Percentiles rank a stretch among this genome's conserved stretches.
Evolutionary conservation across 768 basidiomycete genomes (phyloP).

Genomic region (Tremella mesenterica): DNA sequence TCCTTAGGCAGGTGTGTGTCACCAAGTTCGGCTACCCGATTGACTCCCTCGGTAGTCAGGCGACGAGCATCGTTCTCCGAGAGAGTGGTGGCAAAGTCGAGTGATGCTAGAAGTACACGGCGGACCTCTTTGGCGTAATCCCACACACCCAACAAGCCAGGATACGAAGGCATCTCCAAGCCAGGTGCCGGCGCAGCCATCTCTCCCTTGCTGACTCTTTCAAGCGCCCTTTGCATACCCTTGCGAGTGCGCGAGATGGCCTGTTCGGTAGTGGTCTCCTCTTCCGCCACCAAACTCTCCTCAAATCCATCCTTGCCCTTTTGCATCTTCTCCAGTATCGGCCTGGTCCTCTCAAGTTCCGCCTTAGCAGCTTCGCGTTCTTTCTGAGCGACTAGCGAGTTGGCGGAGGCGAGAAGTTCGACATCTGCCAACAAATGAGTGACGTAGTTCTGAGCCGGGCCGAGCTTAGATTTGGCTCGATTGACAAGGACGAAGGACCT

Average conservation of each 20-base stretch:
- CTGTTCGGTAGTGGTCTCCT: slow-evolving; percentile 61
- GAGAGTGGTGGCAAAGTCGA: slow-evolving; percentile 68
- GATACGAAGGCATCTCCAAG: slow-evolving; percentile 60
- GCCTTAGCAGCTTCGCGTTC: slow-evolving; percentile 65
- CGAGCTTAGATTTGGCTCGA: slow-evolving; percentile 89
- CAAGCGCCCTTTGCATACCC: slow-evolving; percentile 60
- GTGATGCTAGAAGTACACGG: slow-evolving; percentile 61
- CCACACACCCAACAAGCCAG: slow-evolving; percentile 73
- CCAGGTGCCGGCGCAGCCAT: slow-evolving; percentile 47
- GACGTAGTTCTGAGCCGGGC: slow-evolving; percentile 85
- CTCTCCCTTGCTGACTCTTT: slow-evolving; percentile 66
- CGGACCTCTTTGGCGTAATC: slow-evolving; percentile 77
- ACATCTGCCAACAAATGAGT: slow-evolving; percentile 81
- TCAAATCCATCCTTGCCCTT: slow-evolving; percentile 64
- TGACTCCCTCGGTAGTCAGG: slow-evolving; percentile 59
- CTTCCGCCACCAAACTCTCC: slow-evolving; percentile 64
- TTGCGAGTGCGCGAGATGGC: slow-evolving; percentile 54
- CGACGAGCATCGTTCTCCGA: slow-evolving; percentile 76
- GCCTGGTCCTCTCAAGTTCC: slow-evolving; percentile 62
- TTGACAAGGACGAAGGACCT: slow-evolving; percentile 93
- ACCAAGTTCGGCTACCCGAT: slow-evolving; percentile 59
- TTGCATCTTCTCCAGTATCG: slow-evolving; percentile 82
- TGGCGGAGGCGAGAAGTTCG: slow-evolving; percentile 74
- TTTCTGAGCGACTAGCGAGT: slow-evolving; percentile 71
- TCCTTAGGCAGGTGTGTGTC: slow-evolving; percentile 64